Evolutionary conservation across 345 rosid species (phyloP), one percentile per base, ranked within the genome.

Genomic region (Hevea brasiliensis): DNA sequence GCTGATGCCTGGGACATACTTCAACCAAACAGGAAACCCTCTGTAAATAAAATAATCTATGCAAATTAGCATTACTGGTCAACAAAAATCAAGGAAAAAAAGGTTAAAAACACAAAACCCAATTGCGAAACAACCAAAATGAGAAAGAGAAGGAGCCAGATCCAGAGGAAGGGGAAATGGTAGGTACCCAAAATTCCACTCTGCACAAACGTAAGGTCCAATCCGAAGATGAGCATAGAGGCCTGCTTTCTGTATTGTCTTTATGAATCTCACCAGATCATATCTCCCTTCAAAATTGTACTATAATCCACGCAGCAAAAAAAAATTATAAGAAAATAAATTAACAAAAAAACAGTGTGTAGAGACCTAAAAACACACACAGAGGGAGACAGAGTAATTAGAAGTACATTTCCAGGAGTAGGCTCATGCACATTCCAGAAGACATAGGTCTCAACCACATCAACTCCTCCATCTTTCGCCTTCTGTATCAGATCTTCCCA

Each of bases 391-490:
- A 53, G 48, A 59, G 23, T 2, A 15, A 68, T 74, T 32, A 17
- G 1, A 29, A 37, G 61, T 90, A 96, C 99, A 77, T 90, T 88
- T 82, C 99, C 98, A 73, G 87, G 98, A 83, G 96, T 79, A 32
- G 97, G 98, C 82, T 96, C 99, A 62, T 96, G 99, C 73, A 93
- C 97, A 82, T 96, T 96, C 99, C 99, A 96, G 74, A 96, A 96
- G 0, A 96, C 98, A 77, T 96, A 96, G 72, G 99, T 96, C 79
- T 96, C 99, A 63, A 96, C 83, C 70, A 91, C 98, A 84, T 96
- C 99, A 8, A 96, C 29, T 10, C 98, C 99, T 74, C 98, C 99
- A 71, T 91, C 89, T 80, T 93, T 96, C 4, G 99, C 99, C 87
- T 96, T 96, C 89, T 78, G 88, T 77, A 96, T 91, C 81, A 96